Conservation (phyloP, 2,329 filamentous ascomycete species). For the Metarhizium sp. region DNA sequence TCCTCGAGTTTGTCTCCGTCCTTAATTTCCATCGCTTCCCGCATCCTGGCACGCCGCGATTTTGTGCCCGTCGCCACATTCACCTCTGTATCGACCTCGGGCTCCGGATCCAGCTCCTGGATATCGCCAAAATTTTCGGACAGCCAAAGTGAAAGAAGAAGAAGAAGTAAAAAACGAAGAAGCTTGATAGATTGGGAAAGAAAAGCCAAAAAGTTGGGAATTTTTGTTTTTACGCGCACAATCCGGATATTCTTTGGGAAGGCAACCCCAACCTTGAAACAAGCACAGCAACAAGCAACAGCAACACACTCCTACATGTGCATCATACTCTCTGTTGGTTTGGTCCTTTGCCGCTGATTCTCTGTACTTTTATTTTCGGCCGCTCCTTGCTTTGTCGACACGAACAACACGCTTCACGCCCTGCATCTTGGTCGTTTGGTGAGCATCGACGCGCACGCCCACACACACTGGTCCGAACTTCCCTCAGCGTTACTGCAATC, state of each 20-base stretch:
- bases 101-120: not conserved
- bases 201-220: not conserved
- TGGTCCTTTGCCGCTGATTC: constrained; percentile 21
- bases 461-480: not conserved
- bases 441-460: not conserved
- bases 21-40: constrained; percentile 4
- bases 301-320: not conserved
- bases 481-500: not conserved
- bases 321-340: not conserved
- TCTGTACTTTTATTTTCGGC: constrained; percentile 21
- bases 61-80: constrained; percentile 1
- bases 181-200: not conserved
- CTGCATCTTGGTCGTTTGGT: not conserved
- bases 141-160: not conserved
- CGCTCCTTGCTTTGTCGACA: constrained; percentile 14
- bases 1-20: constrained; percentile 16
- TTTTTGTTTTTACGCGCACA: not conserved
- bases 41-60: not conserved
- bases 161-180: not conserved
- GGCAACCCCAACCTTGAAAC: not conserved
- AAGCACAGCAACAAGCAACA: not conserved
- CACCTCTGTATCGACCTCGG: not conserved
- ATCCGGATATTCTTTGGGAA: constrained; percentile 2
- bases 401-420: not conserved
- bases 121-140: not conserved